These are phyloP conservation scores for Fraxinus greggii DNA, from an alignment of 305 asterid genomes.

Conservation along the genomic window DNA sequence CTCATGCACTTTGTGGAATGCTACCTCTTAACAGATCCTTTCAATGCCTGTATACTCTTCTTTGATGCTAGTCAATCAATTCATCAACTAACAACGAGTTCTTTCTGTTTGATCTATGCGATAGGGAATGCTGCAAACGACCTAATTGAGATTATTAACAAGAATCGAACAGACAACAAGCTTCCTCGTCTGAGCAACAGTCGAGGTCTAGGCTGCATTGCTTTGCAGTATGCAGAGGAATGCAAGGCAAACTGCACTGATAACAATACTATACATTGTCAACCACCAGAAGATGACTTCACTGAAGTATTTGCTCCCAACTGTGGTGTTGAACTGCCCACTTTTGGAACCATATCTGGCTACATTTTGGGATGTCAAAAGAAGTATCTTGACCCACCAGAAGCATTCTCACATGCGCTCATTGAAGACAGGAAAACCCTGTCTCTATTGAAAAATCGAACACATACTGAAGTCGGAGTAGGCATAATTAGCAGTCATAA, in stretches of 20 bases:
- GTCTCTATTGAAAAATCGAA: slow-evolving; percentile 41
- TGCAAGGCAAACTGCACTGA: slow-evolving; percentile 60
- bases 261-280: slow-evolving; percentile 52
- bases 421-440: slow-evolving; percentile 39
- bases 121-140: slow-evolving; percentile 76
- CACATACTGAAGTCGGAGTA: slow-evolving; percentile 59
- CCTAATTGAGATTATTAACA: slow-evolving; percentile 58
- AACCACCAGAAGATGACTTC: slow-evolving; percentile 61
- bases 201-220: slow-evolving; percentile 82
- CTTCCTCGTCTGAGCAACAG: slow-evolving; percentile 48
- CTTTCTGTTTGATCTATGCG: slow-evolving; percentile 11
- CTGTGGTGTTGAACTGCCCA: slow-evolving; percentile 83
- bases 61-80: neutral
- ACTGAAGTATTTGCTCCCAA: slow-evolving; percentile 80
- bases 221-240: slow-evolving; percentile 59
- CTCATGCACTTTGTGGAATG: neutral
- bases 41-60: neutral
- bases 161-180: slow-evolving; percentile 61
- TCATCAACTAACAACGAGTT: neutral
- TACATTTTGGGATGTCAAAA: slow-evolving; percentile 57
- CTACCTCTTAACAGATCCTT: neutral
- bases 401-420: slow-evolving; percentile 53
- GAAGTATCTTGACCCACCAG: slow-evolving; percentile 46
- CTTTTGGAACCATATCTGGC: slow-evolving; percentile 64
- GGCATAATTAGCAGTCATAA: slow-evolving; percentile 52